Percentiles rank a stretch among this genome's conserved stretches.
Evolutionary conservation across 768 basidiomycete genomes (phyloP).

Genomic region (Tricholoma terreum): DNA sequence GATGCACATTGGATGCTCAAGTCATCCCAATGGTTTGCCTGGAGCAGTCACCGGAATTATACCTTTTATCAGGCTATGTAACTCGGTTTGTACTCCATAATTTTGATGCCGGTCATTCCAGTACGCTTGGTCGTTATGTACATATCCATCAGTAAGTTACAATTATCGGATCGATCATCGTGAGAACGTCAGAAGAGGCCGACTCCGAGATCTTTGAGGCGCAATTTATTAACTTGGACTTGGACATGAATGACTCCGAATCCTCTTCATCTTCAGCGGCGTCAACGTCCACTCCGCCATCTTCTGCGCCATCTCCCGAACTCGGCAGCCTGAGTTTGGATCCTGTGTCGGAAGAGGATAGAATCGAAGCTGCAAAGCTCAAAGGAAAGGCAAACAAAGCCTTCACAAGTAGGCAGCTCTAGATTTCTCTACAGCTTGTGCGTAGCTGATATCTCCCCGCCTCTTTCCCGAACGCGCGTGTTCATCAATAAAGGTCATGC

Average conservation of each 20-base stretch:
- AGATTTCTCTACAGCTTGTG: neutral
- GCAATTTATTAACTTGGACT: neutral
- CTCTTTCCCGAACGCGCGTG: neutral
- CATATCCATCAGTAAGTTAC: too few species aligned
- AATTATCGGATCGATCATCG: neutral
- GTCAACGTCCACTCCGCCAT: slow-evolving; percentile 47
- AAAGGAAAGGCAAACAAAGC: slow-evolving; percentile 90
- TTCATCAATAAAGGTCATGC: slow-evolving; percentile 52
- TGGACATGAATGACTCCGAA: slow-evolving; percentile 32
- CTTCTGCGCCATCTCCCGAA: slow-evolving; percentile 59
- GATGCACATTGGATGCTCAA: too few species aligned
- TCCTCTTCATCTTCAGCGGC: slow-evolving; percentile 38
- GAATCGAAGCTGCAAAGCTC: slow-evolving; percentile 60
- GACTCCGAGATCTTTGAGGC: too few species aligned
- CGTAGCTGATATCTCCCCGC: neutral
- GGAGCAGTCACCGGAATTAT: too few species aligned
- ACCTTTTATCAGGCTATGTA: too few species aligned
- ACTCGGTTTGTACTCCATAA: too few species aligned
- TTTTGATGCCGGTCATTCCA: neutral
- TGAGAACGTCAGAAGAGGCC: neutral
- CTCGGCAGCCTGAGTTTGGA: slow-evolving; percentile 50
- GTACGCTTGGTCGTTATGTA: too few species aligned
- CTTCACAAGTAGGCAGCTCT: slow-evolving; percentile 56
- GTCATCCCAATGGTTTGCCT: too few species aligned
- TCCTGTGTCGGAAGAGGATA: slow-evolving; percentile 66